Evolutionary conservation across 2,329 filamentous ascomycete genomes (phyloP), one percentile per base, ranked within the genome.

Genomic region (Xylaria multiplex): DNA sequence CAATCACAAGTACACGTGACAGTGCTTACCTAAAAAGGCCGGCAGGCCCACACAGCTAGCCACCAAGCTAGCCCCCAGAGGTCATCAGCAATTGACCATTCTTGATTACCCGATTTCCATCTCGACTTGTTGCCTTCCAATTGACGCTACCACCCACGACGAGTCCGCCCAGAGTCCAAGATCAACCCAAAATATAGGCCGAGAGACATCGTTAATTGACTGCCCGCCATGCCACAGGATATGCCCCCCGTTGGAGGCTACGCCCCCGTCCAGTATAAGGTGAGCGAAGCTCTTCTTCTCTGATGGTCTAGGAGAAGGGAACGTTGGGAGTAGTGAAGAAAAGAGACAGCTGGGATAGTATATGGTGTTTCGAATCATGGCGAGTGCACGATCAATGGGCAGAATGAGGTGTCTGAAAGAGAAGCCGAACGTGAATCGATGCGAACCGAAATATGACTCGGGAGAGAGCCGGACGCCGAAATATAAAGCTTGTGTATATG

Each of bases 191-290:
- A 35, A 35, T 7, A 35, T 9, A 35, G 6, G 16, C 27, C 59
- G 42, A 60, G 16, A 35, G 24, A 46, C 27, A 46, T 3, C n/a
- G 2, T 22, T 19, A 24, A n/a, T 61, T 32, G 32, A 19, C 59
- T 58, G 64, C 68, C 80, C 85, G 90, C 72, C 78, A 97, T 98
- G 95, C 90, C 92, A 85, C 94, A 98, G 87, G 96, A 99, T 86
- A 93, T 99, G 89, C 96, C 96, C 84, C 96, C 96, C 75, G 81
- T 83, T 78, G 96, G 95, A 85, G 96, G 96, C 86, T 99, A 99
- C 82, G 91, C 90, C 81, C 91, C 95, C 81, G 91, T 99, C 72
- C 96, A 99, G 84, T 99, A 97, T 86, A 97, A 97, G 89, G 92
- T 94, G 81, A 77, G 85, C 82, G 67, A 42, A 30, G 16, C 3